These are phyloP conservation scores for Staphylotrichum longicolle DNA, from an alignment of 495 filamentous ascomycete species.

Conservation along the genomic window DNA sequence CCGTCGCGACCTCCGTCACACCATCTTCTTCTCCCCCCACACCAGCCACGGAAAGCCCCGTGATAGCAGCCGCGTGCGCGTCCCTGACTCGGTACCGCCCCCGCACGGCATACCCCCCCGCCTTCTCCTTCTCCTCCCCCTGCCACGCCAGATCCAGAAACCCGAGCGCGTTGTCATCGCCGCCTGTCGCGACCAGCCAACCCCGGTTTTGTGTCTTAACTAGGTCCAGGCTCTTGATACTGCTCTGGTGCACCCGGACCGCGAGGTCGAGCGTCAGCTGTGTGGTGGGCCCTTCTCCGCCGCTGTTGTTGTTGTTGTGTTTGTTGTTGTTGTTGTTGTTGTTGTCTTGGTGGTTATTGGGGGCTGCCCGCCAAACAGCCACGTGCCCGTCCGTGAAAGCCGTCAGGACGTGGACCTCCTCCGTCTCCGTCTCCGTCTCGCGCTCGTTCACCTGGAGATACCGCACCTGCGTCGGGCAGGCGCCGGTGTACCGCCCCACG, in stretches of 20 bases:
- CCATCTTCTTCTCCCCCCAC: conserved; percentile 15
- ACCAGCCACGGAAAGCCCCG: conserved; percentile 53
- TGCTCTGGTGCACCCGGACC: conserved; percentile 67
- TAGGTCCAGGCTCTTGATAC: conserved; percentile 60
- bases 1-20: conserved; percentile 49
- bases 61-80: conserved; percentile 81
- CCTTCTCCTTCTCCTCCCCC: no score
- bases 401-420: conserved; percentile 52
- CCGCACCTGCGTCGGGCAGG: conserved; percentile 70
- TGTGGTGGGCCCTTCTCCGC: neutral
- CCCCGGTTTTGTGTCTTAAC: neutral
- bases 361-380: conserved; percentile 35
- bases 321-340: no score
- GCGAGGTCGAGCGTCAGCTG: conserved; percentile 20
- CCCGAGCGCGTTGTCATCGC: conserved; percentile 78
- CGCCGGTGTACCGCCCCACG: conserved; percentile 65
- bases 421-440: neutral
- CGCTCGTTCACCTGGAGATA: conserved; percentile 44
- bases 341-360: no score
- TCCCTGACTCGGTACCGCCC: conserved; percentile 58
- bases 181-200: conserved; percentile 66
- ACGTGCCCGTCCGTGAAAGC: conserved; percentile 49
- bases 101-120: conserved; percentile 21
- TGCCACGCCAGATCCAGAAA: conserved; percentile 48
- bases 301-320: neutral